phyloP scores from a whole-genome alignment of 805 yeast species.

The Candida saitoana region DNA sequence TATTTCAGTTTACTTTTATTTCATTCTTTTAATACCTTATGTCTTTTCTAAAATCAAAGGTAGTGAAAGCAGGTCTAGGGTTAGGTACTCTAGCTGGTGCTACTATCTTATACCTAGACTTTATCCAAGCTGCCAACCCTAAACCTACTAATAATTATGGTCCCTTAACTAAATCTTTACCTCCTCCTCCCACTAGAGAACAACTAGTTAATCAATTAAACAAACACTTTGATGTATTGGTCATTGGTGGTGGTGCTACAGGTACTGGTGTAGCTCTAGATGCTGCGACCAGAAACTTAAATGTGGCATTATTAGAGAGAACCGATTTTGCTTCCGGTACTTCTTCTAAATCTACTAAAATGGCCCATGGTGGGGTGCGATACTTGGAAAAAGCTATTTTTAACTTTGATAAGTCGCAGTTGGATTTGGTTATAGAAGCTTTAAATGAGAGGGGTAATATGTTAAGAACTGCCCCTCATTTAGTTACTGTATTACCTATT shows the following conservation, averaged over 20 bases:
- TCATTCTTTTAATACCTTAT: background rate
- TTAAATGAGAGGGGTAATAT: constrained; percentile 54
- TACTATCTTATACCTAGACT: constrained; percentile 37
- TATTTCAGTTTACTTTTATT: too few relatives aligned
- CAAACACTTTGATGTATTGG: constrained; percentile 68
- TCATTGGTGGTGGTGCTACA: constrained; percentile 95
- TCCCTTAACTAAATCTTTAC: constrained; percentile 43
- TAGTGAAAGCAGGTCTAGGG: constrained; percentile 29
- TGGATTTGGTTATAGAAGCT: constrained; percentile 29
- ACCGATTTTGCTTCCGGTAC: constrained; percentile 91
- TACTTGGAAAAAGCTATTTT: constrained; percentile 92
- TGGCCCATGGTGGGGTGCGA: constrained; percentile 97
- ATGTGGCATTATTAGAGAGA: constrained; percentile 82
- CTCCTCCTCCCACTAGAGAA: constrained; percentile 54
- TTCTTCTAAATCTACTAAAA: constrained; percentile 88
- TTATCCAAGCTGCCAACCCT: constrained; percentile 30
- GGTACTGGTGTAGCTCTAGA: constrained; percentile 93
- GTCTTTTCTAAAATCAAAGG: constrained; percentile 19
- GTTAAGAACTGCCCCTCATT: constrained; percentile 88
- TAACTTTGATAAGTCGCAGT: constrained; percentile 84
- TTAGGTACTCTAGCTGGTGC: constrained; percentile 34
- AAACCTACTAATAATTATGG: constrained; percentile 26
- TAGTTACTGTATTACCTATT: constrained; percentile 80
- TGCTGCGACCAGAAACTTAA: constrained; percentile 85
- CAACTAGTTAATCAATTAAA: constrained; percentile 48